phyloP scores from a whole-genome alignment of 2,329 filamentous ascomycete species.

The Pyrenochaeta sp. region DNA sequence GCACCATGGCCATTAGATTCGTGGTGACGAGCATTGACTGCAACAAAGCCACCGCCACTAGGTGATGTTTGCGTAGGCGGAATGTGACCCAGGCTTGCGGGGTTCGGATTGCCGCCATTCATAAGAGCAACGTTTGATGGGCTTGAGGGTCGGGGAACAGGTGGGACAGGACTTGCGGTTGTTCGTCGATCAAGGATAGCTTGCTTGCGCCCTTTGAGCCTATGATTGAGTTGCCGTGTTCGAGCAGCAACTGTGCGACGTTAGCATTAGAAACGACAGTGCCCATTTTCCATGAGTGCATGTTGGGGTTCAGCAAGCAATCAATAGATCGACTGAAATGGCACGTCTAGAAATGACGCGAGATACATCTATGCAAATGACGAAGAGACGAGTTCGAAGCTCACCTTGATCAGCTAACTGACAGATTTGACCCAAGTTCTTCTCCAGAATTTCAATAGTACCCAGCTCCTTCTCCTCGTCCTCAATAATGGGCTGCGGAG shows the following conservation, averaged over 20 bases:
- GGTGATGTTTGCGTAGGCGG: slow-evolving; percentile 50
- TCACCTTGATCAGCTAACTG: slow-evolving; percentile 80
- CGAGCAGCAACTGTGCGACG: slow-evolving; percentile 66
- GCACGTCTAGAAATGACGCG: not conserved
- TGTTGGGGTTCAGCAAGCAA: not conserved
- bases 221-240: slow-evolving; percentile 81
- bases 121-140: slow-evolving; percentile 54
- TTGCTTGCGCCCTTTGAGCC: slow-evolving; percentile 75
- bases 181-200: slow-evolving; percentile 74
- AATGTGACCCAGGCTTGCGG: slow-evolving; percentile 16
- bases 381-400: slow-evolving; percentile 17
- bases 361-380: not conserved
- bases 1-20: slow-evolving; percentile 58
- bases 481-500: slow-evolving; percentile 81
- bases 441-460: slow-evolving; percentile 83
- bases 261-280: slow-evolving; percentile 9
- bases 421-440: slow-evolving; percentile 77
- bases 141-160: slow-evolving; percentile 45
- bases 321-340: not conserved
- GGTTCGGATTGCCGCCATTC: slow-evolving; percentile 47
- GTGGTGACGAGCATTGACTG: slow-evolving; percentile 62
- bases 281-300: not conserved
- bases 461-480: slow-evolving; percentile 87
- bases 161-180: slow-evolving; percentile 53
- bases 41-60: slow-evolving; percentile 61